phyloP scores from a whole-genome alignment of 768 basidiomycete species.

The Lactarius deliciosus region DNA sequence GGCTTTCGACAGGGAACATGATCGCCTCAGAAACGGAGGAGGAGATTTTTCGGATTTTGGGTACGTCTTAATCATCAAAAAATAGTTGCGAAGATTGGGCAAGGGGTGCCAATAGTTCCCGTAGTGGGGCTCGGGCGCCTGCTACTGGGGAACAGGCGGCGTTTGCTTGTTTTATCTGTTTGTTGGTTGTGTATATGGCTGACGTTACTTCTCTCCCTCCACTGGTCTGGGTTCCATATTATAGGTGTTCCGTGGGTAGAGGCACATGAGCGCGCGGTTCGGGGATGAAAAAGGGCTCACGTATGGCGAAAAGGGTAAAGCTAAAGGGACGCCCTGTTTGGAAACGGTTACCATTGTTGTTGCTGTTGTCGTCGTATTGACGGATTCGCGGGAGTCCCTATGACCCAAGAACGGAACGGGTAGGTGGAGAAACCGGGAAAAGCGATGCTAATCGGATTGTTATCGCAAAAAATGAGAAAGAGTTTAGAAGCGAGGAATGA shows the following conservation, averaged over 20 bases:
- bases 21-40: constrained; percentile 83
- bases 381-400: constrained; percentile 16
- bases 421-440: background rate
- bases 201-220: background rate
- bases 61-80: constrained; percentile 34
- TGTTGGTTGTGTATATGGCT: constrained; percentile 2
- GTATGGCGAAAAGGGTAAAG: background rate
- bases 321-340: constrained; percentile 14
- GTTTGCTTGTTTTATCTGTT: constrained; percentile 7
- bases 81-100: background rate
- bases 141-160: constrained; percentile 9
- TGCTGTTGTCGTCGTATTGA: constrained; percentile 7
- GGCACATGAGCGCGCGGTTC: constrained; percentile 66
- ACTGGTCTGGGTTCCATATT: constrained; percentile 9
- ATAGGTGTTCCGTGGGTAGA: constrained; percentile 77
- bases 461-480: constrained; percentile 6
- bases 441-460: constrained; percentile 4
- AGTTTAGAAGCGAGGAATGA: constrained; percentile 8
- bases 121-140: constrained; percentile 12
- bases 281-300: constrained; percentile 31
- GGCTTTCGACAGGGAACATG: constrained; percentile 49
- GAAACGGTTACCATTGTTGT: constrained; percentile 4
- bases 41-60: constrained; percentile 79
- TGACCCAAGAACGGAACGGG: constrained; percentile 9
- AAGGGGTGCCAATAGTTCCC: background rate